Evolutionary conservation across 805 yeast species (phyloP), one percentile per base, ranked within the genome.

Genomic region (Tetrapisispora arboricola): DNA sequence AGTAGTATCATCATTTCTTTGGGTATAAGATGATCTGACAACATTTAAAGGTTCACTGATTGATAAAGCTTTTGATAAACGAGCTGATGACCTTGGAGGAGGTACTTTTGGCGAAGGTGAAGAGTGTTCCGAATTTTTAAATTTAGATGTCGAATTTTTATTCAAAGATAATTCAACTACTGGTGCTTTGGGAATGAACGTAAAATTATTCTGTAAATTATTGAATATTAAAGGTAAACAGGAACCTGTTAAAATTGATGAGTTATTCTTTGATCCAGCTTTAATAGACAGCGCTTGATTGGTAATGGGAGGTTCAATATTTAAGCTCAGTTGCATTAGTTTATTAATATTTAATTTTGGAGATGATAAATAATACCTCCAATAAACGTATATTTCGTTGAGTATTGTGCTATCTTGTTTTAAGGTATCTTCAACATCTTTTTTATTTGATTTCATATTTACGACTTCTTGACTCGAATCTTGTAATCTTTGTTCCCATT

Each of bases 401-500:
- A 51, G 54, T 18, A 49, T 36, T 19, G 54, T 43, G 38, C 56
- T 61, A 36, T 58, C 49, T 7, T 57, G 53, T 20, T 13, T 22
- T 3, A 27, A 21, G 2, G 25, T 15, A 9, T 11, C 17, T 15
- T 17, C 9, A 25, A n/a, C 31, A 24, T 43, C 45, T 19, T 25
- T n/a, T 11, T 28, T 12, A 17, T 10, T 19, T 7, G 19, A 9
- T 11, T 6, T 21, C 6, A 13, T 8, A 16, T 63, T 60, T 12
- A 30, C 1, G 4, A 26, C 22, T 13, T 8, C 6, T 6, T 32
- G 13, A 13, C 13, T 9, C 13, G 36, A 10, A 12, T 26, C 39
- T 15, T 43, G 40, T 34, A 81, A 60, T 57, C 82, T 84, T 32
- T 76, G 84, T 48, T 78, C 75, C 97, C 97, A 90, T 54, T 92